phyloP scores from a whole-genome alignment of 2,329 filamentous ascomycete species.

The Ophiosphaerella narmari region DNA sequence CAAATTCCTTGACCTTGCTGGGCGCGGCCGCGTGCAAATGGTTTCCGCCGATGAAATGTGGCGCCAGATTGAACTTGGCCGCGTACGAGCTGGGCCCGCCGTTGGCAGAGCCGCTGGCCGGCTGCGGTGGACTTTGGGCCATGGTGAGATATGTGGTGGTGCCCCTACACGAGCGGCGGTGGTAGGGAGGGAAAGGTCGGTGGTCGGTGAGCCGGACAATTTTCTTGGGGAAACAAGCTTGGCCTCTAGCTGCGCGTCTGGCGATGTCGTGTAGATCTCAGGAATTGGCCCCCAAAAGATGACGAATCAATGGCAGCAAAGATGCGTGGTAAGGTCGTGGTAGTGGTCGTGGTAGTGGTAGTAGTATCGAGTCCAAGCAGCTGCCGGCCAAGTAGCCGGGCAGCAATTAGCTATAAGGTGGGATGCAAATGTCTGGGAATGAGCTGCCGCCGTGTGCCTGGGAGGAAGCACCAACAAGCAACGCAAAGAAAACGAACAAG shows the following conservation, averaged over 20 bases:
- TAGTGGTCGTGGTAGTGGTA: constrained; percentile 1
- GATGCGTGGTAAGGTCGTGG: not conserved
- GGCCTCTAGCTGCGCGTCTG: constrained; percentile 21
- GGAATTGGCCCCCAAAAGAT: constrained; percentile 4
- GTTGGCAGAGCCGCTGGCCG: constrained; percentile 54
- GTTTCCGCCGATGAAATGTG: constrained; percentile 98
- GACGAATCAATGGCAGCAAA: no score
- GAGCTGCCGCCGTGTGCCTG: constrained; percentile 4
- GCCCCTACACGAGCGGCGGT: constrained; percentile 32
- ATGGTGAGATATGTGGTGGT: constrained; percentile 32
- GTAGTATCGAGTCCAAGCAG: not conserved
- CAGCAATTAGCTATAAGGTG: constrained; percentile 28
- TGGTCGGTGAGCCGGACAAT: constrained; percentile 26
- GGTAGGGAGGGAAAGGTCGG: constrained; percentile 12
- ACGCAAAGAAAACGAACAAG: constrained; percentile 1
- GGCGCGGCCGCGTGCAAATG: constrained; percentile 78
- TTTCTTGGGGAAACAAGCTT: constrained; percentile 28
- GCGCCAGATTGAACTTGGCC: constrained; percentile 78
- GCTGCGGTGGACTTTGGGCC: constrained; percentile 39
- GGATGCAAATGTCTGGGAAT: no score
- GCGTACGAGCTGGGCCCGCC: constrained; percentile 69
- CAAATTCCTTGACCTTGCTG: constrained; percentile 95
- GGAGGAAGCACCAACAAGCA: constrained; percentile 24
- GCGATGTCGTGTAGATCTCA: constrained; percentile 14
- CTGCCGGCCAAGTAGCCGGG: constrained; percentile 26